Percentiles rank a stretch among this genome's conserved stretches.
These are phyloP conservation scores for Chalara sp. DNA, from an alignment of 2,329 filamentous ascomycete genomes.

Conservation along the genomic window DNA sequence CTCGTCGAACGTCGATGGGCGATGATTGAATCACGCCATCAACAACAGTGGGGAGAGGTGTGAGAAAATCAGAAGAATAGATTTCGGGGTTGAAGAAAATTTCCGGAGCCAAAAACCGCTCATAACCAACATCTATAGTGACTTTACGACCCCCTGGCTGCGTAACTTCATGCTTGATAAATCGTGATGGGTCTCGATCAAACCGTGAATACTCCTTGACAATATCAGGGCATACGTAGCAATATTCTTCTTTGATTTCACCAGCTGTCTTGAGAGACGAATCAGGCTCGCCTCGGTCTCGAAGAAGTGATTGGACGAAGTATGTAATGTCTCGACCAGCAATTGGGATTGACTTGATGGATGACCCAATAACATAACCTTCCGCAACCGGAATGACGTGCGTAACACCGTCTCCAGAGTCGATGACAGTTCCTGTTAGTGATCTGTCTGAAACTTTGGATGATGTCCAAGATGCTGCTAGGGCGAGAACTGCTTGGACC, in stretches of 20 bases:
- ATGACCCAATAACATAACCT: constrained; percentile 97
- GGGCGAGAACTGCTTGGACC: constrained; percentile 91
- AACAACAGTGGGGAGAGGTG: constrained; percentile 87
- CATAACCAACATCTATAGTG: constrained; percentile 89
- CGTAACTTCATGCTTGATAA: constrained; percentile 82
- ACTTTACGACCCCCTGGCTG: constrained; percentile 81
- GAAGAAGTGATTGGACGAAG: constrained; percentile 92
- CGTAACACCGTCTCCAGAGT: constrained; percentile 97
- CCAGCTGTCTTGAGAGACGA: constrained; percentile 96
- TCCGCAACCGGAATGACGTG: constrained; percentile 98
- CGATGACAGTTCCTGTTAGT: constrained; percentile 93
- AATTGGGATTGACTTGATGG: constrained; percentile 98
- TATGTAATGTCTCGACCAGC: constrained; percentile 98
- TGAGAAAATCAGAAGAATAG: constrained; percentile 97
- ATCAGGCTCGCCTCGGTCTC: constrained; percentile 93
- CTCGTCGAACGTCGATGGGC: constrained; percentile 93
- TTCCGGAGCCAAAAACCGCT: constrained; percentile 94
- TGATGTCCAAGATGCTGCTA: constrained; percentile 97
- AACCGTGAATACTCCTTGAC: constrained; percentile 97
- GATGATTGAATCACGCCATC: constrained; percentile 96
- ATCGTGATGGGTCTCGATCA: constrained; percentile 85
- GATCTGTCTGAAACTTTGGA: constrained; percentile 96
- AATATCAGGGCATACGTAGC: constrained; percentile 96
- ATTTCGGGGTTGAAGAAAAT: constrained; percentile 99
- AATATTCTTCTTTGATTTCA: constrained; percentile 97